A percentile compares a stretch with the other conserved stretches of the same genome.
phyloP scores from a whole-genome alignment of 192 early-diverging fungal species.

The Podila clonocystis region DNA sequence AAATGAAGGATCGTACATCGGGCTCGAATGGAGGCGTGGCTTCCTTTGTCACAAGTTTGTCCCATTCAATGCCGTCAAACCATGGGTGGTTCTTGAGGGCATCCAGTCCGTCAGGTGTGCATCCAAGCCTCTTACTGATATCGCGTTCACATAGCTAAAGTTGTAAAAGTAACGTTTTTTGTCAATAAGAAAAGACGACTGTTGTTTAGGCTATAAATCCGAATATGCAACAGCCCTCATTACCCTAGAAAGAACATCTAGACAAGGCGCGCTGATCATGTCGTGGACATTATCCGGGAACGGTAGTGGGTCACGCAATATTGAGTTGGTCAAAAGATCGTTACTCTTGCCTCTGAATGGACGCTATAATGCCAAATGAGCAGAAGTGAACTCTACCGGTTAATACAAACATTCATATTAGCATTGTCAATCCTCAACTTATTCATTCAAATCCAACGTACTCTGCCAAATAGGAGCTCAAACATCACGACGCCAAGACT shows the following conservation, averaged over 20 bases:
- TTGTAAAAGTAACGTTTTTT: no score
- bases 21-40: constrained; percentile 86
- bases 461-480: constrained; percentile 81
- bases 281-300: constrained; percentile 68
- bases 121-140: constrained; percentile 78
- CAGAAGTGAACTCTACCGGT: not conserved
- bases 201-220: no score
- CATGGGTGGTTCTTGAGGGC: constrained; percentile 80
- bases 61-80: constrained; percentile 84
- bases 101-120: constrained; percentile 75
- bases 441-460: constrained; percentile 29
- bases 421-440: not conserved
- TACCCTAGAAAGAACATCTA: constrained; percentile 65
- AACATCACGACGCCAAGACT: constrained; percentile 83
- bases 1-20: constrained; percentile 63
- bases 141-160: constrained; percentile 78
- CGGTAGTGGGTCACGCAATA: constrained; percentile 72
- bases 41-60: constrained; percentile 73
- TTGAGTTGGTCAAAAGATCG: constrained; percentile 73
- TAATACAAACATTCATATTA: not conserved
- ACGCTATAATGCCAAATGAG: constrained; percentile 60
- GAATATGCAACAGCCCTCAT: not conserved
- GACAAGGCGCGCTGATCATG: constrained; percentile 57
- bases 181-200: not conserved
- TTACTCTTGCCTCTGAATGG: constrained; percentile 85